Base-by-base conservation (phyloP, 306 rosid genomes). In the Quercus parvula region DNA sequence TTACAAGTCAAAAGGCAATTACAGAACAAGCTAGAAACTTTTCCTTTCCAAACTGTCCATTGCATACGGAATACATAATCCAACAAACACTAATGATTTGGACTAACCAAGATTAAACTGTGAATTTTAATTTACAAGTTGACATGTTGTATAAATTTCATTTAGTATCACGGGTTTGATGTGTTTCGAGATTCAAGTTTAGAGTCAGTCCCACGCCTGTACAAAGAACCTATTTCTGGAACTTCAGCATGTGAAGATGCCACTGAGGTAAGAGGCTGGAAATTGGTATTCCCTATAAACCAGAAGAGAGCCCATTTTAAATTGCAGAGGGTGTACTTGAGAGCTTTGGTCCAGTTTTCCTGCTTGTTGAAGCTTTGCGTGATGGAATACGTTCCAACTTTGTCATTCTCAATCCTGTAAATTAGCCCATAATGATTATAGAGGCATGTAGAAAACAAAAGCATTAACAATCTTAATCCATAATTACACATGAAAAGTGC, bases 291-390 rank as follows among this genome's bases (percentile, higher is more conserved):
- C 63, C 97, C 98, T 75, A 95, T 94, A 86, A 95, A 93, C 99
- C 99, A 95, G 83, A 86, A 95, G 28, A 95, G 99, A 73, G 94
- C 96, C 99, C 99, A 95, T 78, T 95, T 95, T 90, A 95, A 87
- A 87, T 95, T 80, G 92, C 98, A 90, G 28, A 95, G 99, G 9
- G 99, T 95, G 83, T 92, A 95, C 79, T 95, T 93, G 70, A 95
- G 97, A 83, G 99, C 97, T 84, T 93, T 95, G 0, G 99, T 95
- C 98, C 98, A 95, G 83, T 87, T 92, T 86, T 95, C 99, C 80
- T 85, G 99, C 88, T 95, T 95, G 72, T 89, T 93, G 91, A 95
- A 93, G 91, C 98, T 95, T 73, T 95, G 99, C 10, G 97, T 92
- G 82, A 95, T 95, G 81, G 97, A 91, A 76, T 90, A 89, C 85